These are phyloP conservation scores for Pseudocercospora ulei DNA, from an alignment of 2,329 filamentous ascomycete genomes.

Conservation along the genomic window DNA sequence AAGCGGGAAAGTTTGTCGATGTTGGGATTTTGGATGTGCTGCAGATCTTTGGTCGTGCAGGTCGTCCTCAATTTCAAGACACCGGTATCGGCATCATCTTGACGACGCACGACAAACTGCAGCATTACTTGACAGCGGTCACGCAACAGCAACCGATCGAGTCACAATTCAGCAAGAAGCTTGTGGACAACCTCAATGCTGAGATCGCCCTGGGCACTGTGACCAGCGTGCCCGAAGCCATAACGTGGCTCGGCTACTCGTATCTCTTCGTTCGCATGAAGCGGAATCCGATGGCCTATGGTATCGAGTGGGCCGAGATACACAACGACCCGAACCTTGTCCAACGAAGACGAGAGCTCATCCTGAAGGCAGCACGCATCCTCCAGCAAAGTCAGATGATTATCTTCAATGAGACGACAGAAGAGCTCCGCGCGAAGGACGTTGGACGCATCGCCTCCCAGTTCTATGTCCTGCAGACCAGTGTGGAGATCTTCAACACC, in stretches of 20 bases:
- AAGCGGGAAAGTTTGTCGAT: slow-evolving; percentile 94
- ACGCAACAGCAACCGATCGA: slow-evolving; percentile 96
- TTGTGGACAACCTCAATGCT: slow-evolving; percentile 94
- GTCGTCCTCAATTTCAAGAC: slow-evolving; percentile 94
- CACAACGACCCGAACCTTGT: slow-evolving; percentile 80
- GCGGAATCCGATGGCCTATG: slow-evolving; percentile 80
- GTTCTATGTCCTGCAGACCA: slow-evolving; percentile 88
- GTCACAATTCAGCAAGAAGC: slow-evolving; percentile 83
- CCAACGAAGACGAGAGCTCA: slow-evolving; percentile 70
- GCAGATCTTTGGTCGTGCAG: slow-evolving; percentile 96
- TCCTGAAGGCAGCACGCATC: slow-evolving; percentile 77
- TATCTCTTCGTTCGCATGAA: slow-evolving; percentile 97
- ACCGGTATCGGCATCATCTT: slow-evolving; percentile 97
- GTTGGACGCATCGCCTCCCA: slow-evolving; percentile 94
- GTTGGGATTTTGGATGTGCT: slow-evolving; percentile 92
- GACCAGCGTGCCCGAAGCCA: slow-evolving; percentile 83
- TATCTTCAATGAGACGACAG: slow-evolving; percentile 89
- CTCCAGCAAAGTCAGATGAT: slow-evolving; percentile 96
- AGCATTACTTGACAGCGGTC: slow-evolving; percentile 83
- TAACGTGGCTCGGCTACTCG: slow-evolving; percentile 95
- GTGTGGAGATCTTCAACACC: slow-evolving; percentile 89
- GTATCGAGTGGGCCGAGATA: slow-evolving; percentile 88
- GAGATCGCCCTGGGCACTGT: slow-evolving; percentile 91
- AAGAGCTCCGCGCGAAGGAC: slow-evolving; percentile 87
- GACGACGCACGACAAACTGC: slow-evolving; percentile 84